Base-by-base conservation (phyloP, 139 green algal species). In the Picocystis salinarum region DNA sequence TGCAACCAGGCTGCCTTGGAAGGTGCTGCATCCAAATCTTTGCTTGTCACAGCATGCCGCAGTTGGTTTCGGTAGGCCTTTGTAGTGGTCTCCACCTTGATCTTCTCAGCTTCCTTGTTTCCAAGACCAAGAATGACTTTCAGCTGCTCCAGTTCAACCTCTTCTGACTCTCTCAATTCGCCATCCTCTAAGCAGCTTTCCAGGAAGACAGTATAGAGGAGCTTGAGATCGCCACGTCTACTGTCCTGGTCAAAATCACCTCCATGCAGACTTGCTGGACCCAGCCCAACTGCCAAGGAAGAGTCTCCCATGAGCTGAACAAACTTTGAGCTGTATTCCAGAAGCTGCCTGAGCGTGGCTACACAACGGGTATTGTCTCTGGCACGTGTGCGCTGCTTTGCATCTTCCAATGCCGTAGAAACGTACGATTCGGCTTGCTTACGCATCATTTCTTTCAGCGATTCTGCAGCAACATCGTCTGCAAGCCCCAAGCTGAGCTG, bases 401-500 rank as follows among this genome's bases (percentile, higher is more conserved):
- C 28, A 24, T 59, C 46, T 33, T 80, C 67, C 4, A 91, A 48
- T 5, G 78, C 84, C n/a, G 33, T 39, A 0, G 60, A 42, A 20
- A 94, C 34, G 15, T 56, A 50, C 13, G 10, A 22, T 66, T 93
- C 79, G 5, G 86, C 50, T 5, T 67, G 49, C 23, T 51, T 53
- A 31, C 66, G 62, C 2, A 68, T 62, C 10, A 64, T 56, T 39
- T 76, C 61, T 25, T 46, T 44, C 3, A 92, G 50, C 36, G 77
- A 58, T 40, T 79, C 61, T 17, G 64, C 65, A 1, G 78, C 78
- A 33, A 70, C 63, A 28, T 94, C 82, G 45, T 94, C 84, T 15
- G 67, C 61, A 48, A 95, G 58, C 50, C 63, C 73, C 29, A 91
- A 61, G 19, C 60, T 47, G 15, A 48, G n/a, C 66, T 85, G 74